Percentiles rank a stretch among this genome's conserved stretches.
Evolutionary conservation across 768 basidiomycete species (phyloP).

Genomic region (Lactarius akahatsu): DNA sequence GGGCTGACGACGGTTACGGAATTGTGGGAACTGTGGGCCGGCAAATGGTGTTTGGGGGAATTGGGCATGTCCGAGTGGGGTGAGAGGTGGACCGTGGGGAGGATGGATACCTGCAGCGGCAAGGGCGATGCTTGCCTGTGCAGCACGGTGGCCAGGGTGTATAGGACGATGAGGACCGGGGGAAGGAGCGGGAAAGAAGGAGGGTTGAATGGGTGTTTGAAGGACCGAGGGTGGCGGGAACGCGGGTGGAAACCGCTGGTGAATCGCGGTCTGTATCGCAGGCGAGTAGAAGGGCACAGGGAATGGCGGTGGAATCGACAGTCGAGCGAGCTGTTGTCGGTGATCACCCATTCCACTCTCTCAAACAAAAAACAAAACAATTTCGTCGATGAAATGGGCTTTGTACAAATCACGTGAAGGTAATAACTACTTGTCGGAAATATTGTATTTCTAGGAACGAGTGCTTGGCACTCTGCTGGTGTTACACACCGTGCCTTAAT

Average conservation of each 20-base stretch:
- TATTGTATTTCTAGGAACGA: too few species aligned
- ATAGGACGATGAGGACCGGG: conserved; percentile 52
- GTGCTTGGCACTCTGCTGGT: too few species aligned
- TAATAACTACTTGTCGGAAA: too few species aligned
- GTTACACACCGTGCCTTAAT: too few species aligned
- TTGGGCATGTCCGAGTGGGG: conserved; percentile 60
- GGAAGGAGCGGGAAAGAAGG: conserved; percentile 54
- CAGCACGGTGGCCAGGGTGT: conserved; percentile 47
- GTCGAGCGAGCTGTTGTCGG: conserved; percentile 52
- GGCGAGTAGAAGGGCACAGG: conserved; percentile 61
- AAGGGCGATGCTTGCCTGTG: conserved; percentile 60
- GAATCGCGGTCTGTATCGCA: conserved; percentile 57
- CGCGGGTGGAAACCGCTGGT: conserved; percentile 56
- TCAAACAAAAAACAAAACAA: background rate
- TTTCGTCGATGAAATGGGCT: background rate
- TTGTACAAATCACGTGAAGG: rapidly evolving
- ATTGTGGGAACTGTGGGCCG: conserved; percentile 38
- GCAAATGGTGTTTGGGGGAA: conserved; percentile 52
- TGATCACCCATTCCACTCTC: conserved; percentile 34
- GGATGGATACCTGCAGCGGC: conserved; percentile 60
- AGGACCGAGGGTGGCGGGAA: conserved; percentile 48
- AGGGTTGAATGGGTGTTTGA: conserved; percentile 74
- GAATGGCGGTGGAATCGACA: conserved; percentile 56
- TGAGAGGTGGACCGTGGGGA: conserved; percentile 54
- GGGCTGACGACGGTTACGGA: conserved; percentile 60